Evolutionary conservation across 345 rosid genomes (phyloP).

Genomic region (Citrus maxima): DNA sequence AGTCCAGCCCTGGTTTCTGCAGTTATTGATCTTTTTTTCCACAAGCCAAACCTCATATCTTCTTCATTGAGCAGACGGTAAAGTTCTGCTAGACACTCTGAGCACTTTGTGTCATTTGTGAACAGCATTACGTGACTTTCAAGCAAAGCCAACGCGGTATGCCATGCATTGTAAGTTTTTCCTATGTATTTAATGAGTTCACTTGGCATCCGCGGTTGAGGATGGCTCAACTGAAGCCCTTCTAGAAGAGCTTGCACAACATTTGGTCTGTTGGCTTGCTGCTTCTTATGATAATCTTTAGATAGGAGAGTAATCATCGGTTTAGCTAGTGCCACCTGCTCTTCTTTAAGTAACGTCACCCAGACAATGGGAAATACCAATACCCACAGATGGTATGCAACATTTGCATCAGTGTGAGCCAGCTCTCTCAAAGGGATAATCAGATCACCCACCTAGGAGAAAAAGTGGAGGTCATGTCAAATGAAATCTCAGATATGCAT

Average conservation of each 20-base stretch:
- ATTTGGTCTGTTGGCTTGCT: slow-evolving; percentile 90
- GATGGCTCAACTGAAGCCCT: slow-evolving; percentile 97
- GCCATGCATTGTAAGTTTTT: slow-evolving; percentile 98
- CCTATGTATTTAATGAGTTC: slow-evolving; percentile 97
- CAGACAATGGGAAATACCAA: slow-evolving; percentile 97
- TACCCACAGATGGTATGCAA: slow-evolving; percentile 98
- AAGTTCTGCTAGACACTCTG: slow-evolving; percentile 95
- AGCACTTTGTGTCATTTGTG: slow-evolving; percentile 83
- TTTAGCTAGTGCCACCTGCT: slow-evolving; percentile 81
- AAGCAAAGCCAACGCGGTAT: slow-evolving; percentile 81
- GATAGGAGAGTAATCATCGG: slow-evolving; percentile 84
- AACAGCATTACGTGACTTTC: slow-evolving; percentile 97
- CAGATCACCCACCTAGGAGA: slow-evolving; percentile 79
- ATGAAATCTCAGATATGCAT: not conserved
- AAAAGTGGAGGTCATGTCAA: slow-evolving; percentile 2
- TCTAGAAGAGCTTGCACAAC: slow-evolving; percentile 99
- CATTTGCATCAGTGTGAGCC: slow-evolving; percentile 93
- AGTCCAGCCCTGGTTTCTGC: slow-evolving; percentile 98
- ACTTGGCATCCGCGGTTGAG: slow-evolving; percentile 98
- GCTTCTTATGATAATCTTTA: slow-evolving; percentile 96
- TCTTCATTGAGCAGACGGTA: slow-evolving; percentile 94
- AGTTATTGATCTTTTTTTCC: slow-evolving; percentile 93
- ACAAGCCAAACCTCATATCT: slow-evolving; percentile 98
- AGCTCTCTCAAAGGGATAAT: slow-evolving; percentile 88
- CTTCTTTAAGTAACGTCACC: slow-evolving; percentile 88